phyloP scores from a whole-genome alignment of 306 rosid species.

The Glycyrrhiza uralensis region DNA sequence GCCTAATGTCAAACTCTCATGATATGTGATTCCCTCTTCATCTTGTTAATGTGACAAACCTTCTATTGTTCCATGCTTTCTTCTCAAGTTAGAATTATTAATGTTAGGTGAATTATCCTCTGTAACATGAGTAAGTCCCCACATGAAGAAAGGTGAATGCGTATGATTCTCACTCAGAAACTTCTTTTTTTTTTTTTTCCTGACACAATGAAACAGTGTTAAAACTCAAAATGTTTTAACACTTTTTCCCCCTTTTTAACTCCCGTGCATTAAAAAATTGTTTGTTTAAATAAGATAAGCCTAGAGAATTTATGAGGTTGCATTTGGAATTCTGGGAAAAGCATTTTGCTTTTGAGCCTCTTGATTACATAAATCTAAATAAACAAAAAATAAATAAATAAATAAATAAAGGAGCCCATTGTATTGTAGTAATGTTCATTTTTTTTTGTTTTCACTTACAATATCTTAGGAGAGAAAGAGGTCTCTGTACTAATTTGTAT shows the following conservation, averaged over 20 bases:
- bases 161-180: conserved; percentile 14
- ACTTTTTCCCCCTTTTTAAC: not conserved
- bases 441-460: no score
- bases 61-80: not conserved
- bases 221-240: not conserved
- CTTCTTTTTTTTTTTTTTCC: not conserved
- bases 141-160: conserved; percentile 26
- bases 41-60: not conserved
- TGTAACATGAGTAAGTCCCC: conserved; percentile 21
- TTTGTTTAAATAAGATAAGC: not conserved
- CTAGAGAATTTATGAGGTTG: not conserved
- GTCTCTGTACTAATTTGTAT: no score
- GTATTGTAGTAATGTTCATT: not conserved
- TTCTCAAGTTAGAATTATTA: conserved; percentile 11
- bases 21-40: conserved; percentile 3
- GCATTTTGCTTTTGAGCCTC: conserved; percentile 9
- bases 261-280: not conserved
- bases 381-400: not conserved
- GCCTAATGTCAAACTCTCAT: conserved; percentile 24
- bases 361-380: conserved; percentile 6
- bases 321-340: not conserved
- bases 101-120: conserved; percentile 17
- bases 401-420: not conserved
- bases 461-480: no score
- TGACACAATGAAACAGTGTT: conserved; percentile 13